Conservation (phyloP, 495 filamentous ascomycete species). For the Aspergillus olivimuriae region DNA sequence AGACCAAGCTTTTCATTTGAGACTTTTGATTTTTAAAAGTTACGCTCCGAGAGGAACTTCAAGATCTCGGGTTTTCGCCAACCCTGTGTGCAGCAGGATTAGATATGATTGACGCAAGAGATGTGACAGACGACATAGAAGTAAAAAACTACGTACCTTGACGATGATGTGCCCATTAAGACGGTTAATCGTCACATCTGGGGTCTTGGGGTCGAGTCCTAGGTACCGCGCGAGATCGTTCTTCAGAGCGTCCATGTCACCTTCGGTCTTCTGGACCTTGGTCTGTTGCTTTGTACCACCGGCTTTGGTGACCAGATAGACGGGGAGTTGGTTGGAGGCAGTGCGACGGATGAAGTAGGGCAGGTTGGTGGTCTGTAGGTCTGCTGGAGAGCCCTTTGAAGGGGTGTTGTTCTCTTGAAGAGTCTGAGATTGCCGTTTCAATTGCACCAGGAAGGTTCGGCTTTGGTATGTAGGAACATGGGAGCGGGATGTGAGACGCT, state of each 20-base stretch:
- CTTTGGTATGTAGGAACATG: constrained; percentile 23
- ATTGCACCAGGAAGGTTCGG: constrained; percentile 38
- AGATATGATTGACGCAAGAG: too few relatives aligned
- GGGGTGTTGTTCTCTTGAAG: constrained; percentile 30
- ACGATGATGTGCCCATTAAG: constrained; percentile 59
- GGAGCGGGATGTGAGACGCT: constrained; percentile 10
- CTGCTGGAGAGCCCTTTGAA: constrained; percentile 18
- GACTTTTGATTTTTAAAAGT: constrained; percentile 29
- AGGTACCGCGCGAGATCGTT: constrained; percentile 42
- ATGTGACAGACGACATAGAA: too few relatives aligned
- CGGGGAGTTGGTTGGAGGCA: constrained; percentile 60
- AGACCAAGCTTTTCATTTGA: neutral
- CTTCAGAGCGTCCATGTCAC: constrained; percentile 53
- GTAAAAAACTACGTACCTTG: constrained; percentile 37
- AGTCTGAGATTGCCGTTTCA: constrained; percentile 33
- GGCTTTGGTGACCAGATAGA: constrained; percentile 70
- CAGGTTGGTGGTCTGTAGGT: constrained; percentile 35
- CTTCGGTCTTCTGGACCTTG: constrained; percentile 69
- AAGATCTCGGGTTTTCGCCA: constrained; percentile 46
- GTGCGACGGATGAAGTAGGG: constrained; percentile 74
- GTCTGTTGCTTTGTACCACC: constrained; percentile 76
- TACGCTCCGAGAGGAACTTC: constrained; percentile 40
- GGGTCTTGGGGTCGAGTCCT: constrained; percentile 37
- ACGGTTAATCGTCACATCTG: constrained; percentile 50
- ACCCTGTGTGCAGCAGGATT: constrained; percentile 34